These are phyloP conservation scores for Colletotrichum chrysophilum DNA, from an alignment of 2,329 filamentous ascomycete genomes.

Conservation along the genomic window DNA sequence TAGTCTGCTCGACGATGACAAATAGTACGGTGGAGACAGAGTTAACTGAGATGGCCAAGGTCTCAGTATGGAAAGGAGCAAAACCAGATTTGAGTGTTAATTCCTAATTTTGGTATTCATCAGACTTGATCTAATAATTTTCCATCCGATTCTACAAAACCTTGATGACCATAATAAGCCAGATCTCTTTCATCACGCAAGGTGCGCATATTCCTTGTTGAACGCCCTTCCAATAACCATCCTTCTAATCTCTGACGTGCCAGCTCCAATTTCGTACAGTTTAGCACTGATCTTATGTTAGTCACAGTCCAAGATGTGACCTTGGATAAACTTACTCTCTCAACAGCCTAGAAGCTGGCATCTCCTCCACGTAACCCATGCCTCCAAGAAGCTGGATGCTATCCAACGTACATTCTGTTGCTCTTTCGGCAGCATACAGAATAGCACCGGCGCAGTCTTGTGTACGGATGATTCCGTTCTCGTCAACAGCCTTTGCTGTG, in stretches of 20 bases:
- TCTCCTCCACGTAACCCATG: conserved; percentile 96
- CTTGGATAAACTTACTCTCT: conserved; percentile 57
- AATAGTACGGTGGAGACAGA: no score
- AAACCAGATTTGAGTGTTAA: no score
- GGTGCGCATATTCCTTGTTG: conserved; percentile 77
- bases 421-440: conserved; percentile 88
- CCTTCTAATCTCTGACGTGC: conserved; percentile 89
- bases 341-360: conserved; percentile 85
- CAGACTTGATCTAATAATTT: neutral
- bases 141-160: neutral
- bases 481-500: conserved; percentile 81
- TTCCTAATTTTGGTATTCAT: no score
- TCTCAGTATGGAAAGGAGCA: no score
- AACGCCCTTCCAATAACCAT: conserved; percentile 95
- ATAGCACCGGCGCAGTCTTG: conserved; percentile 96
- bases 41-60: no score
- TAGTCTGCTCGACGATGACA: no score
- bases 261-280: conserved; percentile 95
- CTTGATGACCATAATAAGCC: neutral
- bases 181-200: neutral
- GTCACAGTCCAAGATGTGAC: neutral
- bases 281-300: conserved; percentile 57
- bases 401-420: conserved; percentile 85
- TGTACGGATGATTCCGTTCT: conserved; percentile 74
- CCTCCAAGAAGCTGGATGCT: conserved; percentile 92